phyloP scores from a whole-genome alignment of 2,329 filamentous ascomycete genomes.

The Cryoendolithus antarcticus region DNA sequence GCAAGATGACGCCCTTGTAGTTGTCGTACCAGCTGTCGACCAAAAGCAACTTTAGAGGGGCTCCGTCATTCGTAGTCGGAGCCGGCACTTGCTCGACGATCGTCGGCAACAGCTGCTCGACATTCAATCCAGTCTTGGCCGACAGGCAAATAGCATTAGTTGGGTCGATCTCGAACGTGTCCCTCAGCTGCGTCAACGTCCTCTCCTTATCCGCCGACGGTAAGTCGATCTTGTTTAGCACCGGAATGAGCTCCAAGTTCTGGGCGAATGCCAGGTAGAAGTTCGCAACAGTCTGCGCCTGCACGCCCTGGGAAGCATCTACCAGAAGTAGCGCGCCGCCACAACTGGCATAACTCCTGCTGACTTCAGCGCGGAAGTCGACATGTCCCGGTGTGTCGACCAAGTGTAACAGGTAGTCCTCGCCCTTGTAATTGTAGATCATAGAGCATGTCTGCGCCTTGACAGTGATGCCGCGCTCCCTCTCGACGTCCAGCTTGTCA shows the following conservation, averaged over 20 bases:
- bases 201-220: slow-evolving; percentile 76
- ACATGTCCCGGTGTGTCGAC: slow-evolving; percentile 97
- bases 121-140: slow-evolving; percentile 86
- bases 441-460: slow-evolving; percentile 98
- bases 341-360: slow-evolving; percentile 88
- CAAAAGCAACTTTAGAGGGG: slow-evolving; percentile 70
- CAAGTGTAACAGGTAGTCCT: slow-evolving; percentile 86
- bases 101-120: slow-evolving; percentile 67
- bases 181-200: slow-evolving; percentile 74
- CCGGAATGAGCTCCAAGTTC: slow-evolving; percentile 72
- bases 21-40: slow-evolving; percentile 98
- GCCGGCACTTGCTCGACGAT: slow-evolving; percentile 77
- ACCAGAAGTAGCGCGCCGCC: slow-evolving; percentile 85
- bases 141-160: slow-evolving; percentile 67
- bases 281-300: slow-evolving; percentile 96
- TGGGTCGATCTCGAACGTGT: slow-evolving; percentile 76
- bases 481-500: slow-evolving; percentile 92
- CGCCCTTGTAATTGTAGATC: slow-evolving; percentile 76
- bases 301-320: slow-evolving; percentile 90
- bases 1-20: slow-evolving; percentile 82
- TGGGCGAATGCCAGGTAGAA: slow-evolving; percentile 96
- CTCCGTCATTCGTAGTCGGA: slow-evolving; percentile 59
- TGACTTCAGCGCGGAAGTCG: slow-evolving; percentile 93
- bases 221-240: slow-evolving; percentile 95
- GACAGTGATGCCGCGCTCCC: slow-evolving; percentile 92